Evolutionary conservation across 306 rosid genomes (phyloP).

Genomic region (Rosa chinensis): DNA sequence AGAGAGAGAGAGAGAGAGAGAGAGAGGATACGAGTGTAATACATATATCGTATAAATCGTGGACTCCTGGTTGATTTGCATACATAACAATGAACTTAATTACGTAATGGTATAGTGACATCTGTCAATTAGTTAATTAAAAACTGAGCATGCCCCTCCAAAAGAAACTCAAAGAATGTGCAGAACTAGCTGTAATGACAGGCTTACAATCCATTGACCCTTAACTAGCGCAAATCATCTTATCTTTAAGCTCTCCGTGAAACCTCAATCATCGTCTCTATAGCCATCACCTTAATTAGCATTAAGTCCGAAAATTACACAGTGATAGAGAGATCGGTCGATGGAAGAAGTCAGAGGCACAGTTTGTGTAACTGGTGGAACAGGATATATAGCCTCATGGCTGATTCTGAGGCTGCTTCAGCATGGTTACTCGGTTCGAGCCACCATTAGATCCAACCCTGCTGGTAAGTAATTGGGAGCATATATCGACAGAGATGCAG

Average conservation of each 20-base stretch:
- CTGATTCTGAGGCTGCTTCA: conserved; percentile 58
- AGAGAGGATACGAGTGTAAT: neutral
- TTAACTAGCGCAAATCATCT: neutral
- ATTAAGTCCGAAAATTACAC: neutral
- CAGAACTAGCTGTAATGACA: conserved; percentile 13
- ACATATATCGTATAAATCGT: neutral
- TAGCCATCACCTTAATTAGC: neutral
- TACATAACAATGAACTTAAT: neutral
- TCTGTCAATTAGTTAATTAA: neutral
- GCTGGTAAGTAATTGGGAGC: conserved; percentile 10
- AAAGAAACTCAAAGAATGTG: conserved; percentile 13
- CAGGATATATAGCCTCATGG: conserved; percentile 64
- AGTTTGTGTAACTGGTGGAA: conserved; percentile 68
- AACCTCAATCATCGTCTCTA: neutral
- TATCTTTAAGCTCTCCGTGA: neutral
- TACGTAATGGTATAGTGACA: neutral
- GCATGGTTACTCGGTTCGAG: conserved; percentile 44
- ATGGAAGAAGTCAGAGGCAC: conserved; percentile 40
- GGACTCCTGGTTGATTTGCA: neutral
- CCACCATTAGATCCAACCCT: conserved; percentile 49
- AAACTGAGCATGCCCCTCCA: neutral
- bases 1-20: neutral
- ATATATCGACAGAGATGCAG: neutral
- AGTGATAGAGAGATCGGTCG: neutral
- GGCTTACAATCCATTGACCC: conserved; percentile 14